Percentiles rank a stretch among this genome's conserved stretches.
phyloP scores from a whole-genome alignment of 371 early-diverging fungal species.

The Mortierella sp. region DNA sequence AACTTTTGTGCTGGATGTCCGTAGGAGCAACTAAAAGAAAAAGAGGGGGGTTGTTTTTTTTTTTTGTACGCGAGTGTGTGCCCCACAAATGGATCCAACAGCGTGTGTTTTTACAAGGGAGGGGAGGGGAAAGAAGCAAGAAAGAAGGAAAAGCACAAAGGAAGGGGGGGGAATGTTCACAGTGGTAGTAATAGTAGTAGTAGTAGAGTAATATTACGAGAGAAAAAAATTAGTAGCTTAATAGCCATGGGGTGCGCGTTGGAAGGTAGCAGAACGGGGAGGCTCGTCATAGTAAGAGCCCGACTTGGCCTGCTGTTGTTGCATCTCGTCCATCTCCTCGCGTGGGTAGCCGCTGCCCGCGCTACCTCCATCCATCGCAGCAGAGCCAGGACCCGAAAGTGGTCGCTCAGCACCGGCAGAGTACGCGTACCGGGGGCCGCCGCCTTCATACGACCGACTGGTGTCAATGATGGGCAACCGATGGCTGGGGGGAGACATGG shows the following conservation, averaged over 20 bases:
- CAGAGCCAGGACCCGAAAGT: slow-evolving; percentile 10
- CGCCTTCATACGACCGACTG: slow-evolving; percentile 20
- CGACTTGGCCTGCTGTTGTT: not conserved
- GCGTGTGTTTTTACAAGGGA: not conserved
- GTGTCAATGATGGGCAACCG: slow-evolving; percentile 7
- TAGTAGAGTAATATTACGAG: not conserved
- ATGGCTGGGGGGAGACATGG: slow-evolving; percentile 36
- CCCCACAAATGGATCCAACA: not conserved
- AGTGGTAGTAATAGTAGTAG: slow-evolving; percentile 20
- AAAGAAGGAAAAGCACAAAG: not conserved
- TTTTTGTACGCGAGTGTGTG: not conserved
- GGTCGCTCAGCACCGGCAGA: not conserved
- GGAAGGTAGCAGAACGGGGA: slow-evolving; percentile 8
- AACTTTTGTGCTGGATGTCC: not conserved
- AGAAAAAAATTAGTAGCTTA: slow-evolving; percentile 5
- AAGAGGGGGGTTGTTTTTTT: too few relatives aligned
- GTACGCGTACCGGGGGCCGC: slow-evolving; percentile 19
- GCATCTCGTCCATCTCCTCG: slow-evolving; percentile 25
- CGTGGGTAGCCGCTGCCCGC: slow-evolving; percentile 3
- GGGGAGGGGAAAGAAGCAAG: too few relatives aligned
- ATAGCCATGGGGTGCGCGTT: slow-evolving; percentile 1
- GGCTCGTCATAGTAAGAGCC: slow-evolving; percentile 23
- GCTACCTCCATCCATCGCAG: slow-evolving; percentile 9
- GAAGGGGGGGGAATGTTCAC: not conserved
- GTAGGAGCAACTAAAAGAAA: not conserved